These are phyloP conservation scores for Endoconidiophora polonica DNA, from an alignment of 2,329 filamentous ascomycete genomes.

Conservation along the genomic window DNA sequence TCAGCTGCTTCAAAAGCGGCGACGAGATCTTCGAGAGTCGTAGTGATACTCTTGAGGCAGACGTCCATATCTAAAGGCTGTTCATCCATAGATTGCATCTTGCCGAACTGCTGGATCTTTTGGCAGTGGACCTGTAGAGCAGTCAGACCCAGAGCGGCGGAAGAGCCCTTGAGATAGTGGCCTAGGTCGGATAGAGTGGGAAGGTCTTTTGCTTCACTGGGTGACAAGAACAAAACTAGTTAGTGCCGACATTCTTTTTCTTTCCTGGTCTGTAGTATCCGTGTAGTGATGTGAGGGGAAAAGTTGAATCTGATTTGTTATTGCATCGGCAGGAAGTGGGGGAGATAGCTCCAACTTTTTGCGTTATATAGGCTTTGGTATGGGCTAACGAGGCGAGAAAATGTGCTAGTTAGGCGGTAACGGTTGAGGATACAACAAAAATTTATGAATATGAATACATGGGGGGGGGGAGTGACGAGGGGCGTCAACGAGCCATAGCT, in stretches of 20 bases:
- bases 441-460: too few species aligned
- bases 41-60: slow-evolving; percentile 52
- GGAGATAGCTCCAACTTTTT: too few species aligned
- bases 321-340: too few species aligned
- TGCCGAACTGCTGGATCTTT: slow-evolving; percentile 88
- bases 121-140: slow-evolving; percentile 90
- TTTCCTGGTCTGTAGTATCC: too few species aligned
- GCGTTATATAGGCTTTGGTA: too few species aligned
- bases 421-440: too few species aligned
- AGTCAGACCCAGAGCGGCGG: slow-evolving; percentile 76
- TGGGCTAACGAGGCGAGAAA: neutral
- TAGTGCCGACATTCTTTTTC: neutral
- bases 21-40: slow-evolving; percentile 56
- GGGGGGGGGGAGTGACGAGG: too few species aligned
- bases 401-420: neutral
- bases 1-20: slow-evolving; percentile 61
- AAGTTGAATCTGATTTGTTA: too few species aligned
- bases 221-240: neutral
- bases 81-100: slow-evolving; percentile 64
- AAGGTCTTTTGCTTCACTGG: slow-evolving; percentile 52
- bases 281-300: too few species aligned
- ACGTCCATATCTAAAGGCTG: slow-evolving; percentile 47
- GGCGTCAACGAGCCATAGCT: too few species aligned
- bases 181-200: slow-evolving; percentile 64
- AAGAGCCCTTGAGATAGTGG: slow-evolving; percentile 95